Evolutionary conservation across 2,329 filamentous ascomycete species (phyloP).

Genomic region (Cercospora sp.): DNA sequence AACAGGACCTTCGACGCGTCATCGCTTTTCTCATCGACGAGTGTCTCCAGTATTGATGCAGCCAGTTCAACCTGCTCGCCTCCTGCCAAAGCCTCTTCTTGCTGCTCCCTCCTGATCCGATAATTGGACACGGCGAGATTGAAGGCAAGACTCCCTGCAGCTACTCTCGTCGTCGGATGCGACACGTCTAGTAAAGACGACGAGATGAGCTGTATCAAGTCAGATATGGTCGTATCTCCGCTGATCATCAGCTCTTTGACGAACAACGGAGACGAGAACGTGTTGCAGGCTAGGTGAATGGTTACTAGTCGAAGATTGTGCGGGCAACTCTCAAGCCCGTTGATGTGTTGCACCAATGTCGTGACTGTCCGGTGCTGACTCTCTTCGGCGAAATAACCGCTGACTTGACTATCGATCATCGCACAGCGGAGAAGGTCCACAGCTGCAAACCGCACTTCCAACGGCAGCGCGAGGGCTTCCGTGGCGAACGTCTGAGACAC

Average conservation of each 20-base stretch:
- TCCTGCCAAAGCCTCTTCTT: slow-evolving; percentile 62
- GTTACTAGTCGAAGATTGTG: slow-evolving; percentile 83
- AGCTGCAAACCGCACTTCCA: slow-evolving; percentile 71
- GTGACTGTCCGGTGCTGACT: slow-evolving; percentile 60
- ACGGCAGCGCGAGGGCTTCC: slow-evolving; percentile 51
- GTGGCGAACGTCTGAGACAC: slow-evolving; percentile 51
- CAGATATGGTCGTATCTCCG: slow-evolving; percentile 42
- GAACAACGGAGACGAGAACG: slow-evolving; percentile 76
- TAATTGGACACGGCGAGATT: slow-evolving; percentile 75
- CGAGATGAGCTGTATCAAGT: slow-evolving; percentile 69
- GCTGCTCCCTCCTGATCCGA: slow-evolving; percentile 59
- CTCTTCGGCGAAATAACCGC: slow-evolving; percentile 81
- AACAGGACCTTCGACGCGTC: slow-evolving; percentile 78
- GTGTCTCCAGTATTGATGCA: slow-evolving; percentile 76
- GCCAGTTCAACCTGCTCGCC: slow-evolving; percentile 77
- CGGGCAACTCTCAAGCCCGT: slow-evolving; percentile 62
- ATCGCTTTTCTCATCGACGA: slow-evolving; percentile 50
- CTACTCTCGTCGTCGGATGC: slow-evolving; percentile 73
- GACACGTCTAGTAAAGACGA: slow-evolving; percentile 75
- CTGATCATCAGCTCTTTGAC: slow-evolving; percentile 45
- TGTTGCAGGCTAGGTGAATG: slow-evolving; percentile 78
- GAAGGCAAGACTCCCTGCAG: slow-evolving; percentile 79
- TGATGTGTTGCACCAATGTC: slow-evolving; percentile 59
- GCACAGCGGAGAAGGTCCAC: slow-evolving; percentile 82
- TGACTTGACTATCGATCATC: slow-evolving; percentile 74